Conservation (phyloP, 176 grass and related monocot genomes). For the Rhynchospora tenuis region DNA sequence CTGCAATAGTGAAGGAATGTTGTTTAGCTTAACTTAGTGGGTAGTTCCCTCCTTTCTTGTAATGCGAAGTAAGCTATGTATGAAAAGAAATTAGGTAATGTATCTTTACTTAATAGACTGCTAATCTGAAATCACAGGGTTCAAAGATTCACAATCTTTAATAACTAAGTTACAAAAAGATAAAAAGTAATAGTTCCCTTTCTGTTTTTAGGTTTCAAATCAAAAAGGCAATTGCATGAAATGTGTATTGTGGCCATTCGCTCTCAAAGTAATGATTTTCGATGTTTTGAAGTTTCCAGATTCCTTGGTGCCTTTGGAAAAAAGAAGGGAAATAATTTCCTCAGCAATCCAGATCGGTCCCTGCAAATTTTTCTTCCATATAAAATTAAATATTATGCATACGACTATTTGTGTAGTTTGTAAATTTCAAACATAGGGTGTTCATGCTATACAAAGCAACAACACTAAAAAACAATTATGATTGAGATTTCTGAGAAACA, state of each 20-base stretch:
- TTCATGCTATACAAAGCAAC: too few species aligned
- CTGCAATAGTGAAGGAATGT: not conserved
- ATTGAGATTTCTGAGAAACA: not conserved
- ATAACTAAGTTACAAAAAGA: too few species aligned
- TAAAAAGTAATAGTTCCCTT: too few species aligned
- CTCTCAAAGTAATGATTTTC: not conserved
- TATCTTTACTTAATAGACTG: not conserved
- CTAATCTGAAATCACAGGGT: not conserved
- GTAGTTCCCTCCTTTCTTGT: not conserved
- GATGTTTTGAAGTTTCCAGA: not conserved
- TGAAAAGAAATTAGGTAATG: constrained; percentile 10
- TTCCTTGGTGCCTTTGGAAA: not conserved
- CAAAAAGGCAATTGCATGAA: too few species aligned
- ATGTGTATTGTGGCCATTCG: too few species aligned
- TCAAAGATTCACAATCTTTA: too few species aligned
- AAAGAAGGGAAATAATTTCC: too few species aligned
- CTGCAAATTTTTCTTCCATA: not conserved
- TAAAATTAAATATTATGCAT: not conserved
- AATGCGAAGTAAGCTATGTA: constrained; percentile 4
- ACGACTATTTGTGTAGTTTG: not conserved
- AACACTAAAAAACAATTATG: not conserved
- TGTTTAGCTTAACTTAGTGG: constrained; percentile 1
- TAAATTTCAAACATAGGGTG: not conserved
- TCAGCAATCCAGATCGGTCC: not conserved
- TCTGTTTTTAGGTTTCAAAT: too few species aligned